Evolutionary conservation across 2,329 filamentous ascomycete genomes (phyloP).

Genomic region (Calonectria pseudoturangicola): DNA sequence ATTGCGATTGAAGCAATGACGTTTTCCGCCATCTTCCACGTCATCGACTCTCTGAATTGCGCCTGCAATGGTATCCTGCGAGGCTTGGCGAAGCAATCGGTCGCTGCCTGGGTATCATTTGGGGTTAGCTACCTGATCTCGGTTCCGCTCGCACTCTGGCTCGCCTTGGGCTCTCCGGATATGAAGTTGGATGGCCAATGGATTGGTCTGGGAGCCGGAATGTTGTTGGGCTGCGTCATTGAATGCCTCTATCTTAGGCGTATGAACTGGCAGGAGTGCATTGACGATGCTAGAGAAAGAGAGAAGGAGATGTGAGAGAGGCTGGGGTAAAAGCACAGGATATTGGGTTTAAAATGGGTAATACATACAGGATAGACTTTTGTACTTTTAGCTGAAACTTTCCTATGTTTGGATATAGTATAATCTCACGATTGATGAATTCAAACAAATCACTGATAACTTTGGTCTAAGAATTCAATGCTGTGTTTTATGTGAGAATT

Average conservation of each 20-base stretch:
- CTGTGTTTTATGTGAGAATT: too few species aligned
- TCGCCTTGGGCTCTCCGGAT: slow-evolving; percentile 30
- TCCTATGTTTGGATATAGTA: slow-evolving; percentile 9
- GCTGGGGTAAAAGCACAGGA: background rate
- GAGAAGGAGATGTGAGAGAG: slow-evolving; percentile 15
- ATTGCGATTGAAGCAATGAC: slow-evolving; percentile 31
- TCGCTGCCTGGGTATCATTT: slow-evolving; percentile 33
- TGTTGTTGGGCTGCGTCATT: slow-evolving; percentile 11
- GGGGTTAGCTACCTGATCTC: slow-evolving; percentile 25
- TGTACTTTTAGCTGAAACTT: background rate
- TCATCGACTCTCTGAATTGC: slow-evolving; percentile 35
- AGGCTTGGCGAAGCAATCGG: slow-evolving; percentile 25
- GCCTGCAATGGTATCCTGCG: slow-evolving; percentile 29
- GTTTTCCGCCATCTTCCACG: slow-evolving; percentile 28
- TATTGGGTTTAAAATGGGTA: background rate
- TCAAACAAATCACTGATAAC: too few species aligned
- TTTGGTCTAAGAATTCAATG: too few species aligned
- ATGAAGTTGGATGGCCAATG: slow-evolving; percentile 32
- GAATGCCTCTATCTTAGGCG: slow-evolving; percentile 23
- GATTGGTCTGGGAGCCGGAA: slow-evolving; percentile 30
- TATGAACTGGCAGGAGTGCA: slow-evolving; percentile 28
- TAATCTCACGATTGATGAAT: too few species aligned
- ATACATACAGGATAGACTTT: slow-evolving; percentile 10
- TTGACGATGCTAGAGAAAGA: slow-evolving; percentile 29
- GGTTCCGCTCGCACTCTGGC: slow-evolving; percentile 30